Percentiles rank a stretch among this genome's conserved stretches.
Conservation (phyloP, 352 stramenopile genomes). For the Globisporangium echinulatum region DNA sequence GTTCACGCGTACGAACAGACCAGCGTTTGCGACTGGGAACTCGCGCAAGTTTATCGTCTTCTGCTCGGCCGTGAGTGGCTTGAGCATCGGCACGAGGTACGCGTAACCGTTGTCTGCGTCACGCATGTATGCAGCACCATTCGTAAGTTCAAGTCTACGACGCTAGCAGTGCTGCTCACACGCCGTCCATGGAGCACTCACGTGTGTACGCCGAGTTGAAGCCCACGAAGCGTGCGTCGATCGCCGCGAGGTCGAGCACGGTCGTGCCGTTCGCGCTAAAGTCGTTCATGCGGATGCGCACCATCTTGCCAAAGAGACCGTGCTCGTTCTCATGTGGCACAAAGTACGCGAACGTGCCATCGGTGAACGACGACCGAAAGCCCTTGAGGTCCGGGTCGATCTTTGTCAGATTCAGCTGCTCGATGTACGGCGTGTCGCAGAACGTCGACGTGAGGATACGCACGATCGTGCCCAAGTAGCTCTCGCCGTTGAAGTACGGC, state of each 20-base stretch:
- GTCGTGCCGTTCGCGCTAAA: slow-evolving; percentile 34
- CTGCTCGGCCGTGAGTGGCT: slow-evolving; percentile 38
- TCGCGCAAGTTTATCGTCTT: slow-evolving; percentile 58
- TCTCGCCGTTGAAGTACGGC: slow-evolving; percentile 54
- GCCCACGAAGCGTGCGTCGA: slow-evolving; percentile 52
- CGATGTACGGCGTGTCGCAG: slow-evolving; percentile 31
- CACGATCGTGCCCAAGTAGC: slow-evolving; percentile 43
- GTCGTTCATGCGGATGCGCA: slow-evolving; percentile 40
- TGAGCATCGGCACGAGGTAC: slow-evolving; percentile 51
- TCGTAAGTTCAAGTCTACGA: no score
- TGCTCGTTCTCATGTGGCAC: slow-evolving; percentile 48
- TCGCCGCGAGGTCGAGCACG: slow-evolving; percentile 42
- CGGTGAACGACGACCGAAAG: slow-evolving; percentile 52
- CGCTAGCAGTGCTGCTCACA: no score
- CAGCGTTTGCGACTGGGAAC: slow-evolving; percentile 62
- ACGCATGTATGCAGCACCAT: background rate
- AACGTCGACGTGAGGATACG: slow-evolving; percentile 42
- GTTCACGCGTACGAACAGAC: slow-evolving; percentile 50
- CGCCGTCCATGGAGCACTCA: slow-evolving; percentile 14
- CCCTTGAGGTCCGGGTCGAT: slow-evolving; percentile 39
- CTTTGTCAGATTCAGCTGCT: slow-evolving; percentile 43
- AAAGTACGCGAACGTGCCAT: slow-evolving; percentile 60
- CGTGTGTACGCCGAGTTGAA: slow-evolving; percentile 61
- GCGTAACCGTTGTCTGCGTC: slow-evolving; percentile 46
- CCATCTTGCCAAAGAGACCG: slow-evolving; percentile 55